Percentiles rank a stretch among this genome's conserved stretches.
Evolutionary conservation across 129 eudicot species (phyloP).

Genomic region (Ambrosia trifida): DNA sequence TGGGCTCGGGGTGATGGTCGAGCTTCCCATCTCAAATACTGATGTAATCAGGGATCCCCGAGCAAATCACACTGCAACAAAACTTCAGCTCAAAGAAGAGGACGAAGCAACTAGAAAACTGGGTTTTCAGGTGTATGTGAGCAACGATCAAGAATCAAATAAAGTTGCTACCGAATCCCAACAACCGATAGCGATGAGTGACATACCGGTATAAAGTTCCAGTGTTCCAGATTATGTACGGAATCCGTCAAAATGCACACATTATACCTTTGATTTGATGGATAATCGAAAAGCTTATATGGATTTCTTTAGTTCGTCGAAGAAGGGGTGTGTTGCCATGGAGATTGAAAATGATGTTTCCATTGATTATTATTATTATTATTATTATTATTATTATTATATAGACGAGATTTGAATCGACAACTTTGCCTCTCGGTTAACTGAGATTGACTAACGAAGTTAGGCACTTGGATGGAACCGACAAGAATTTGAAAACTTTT

Average conservation of each 20-base stretch:
- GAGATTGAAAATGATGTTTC: constrained; percentile 31
- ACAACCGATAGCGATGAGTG: constrained; percentile 33
- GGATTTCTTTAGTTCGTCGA: constrained; percentile 50
- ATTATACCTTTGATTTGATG: constrained; percentile 64
- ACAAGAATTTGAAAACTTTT: too few species aligned
- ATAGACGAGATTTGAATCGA: too few species aligned
- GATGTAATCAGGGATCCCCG: constrained; percentile 64
- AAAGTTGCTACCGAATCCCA: constrained; percentile 3
- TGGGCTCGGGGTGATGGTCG: too few species aligned
- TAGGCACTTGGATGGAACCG: too few species aligned
- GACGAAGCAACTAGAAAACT: constrained; percentile 35
- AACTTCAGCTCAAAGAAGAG: constrained; percentile 71
- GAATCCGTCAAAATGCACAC: constrained; percentile 76
- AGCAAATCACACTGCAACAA: constrained; percentile 75
- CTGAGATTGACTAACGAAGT: too few species aligned
- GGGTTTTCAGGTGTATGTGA: constrained; percentile 33
- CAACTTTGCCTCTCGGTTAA: too few species aligned
- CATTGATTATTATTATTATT: too few species aligned
- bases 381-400: too few species aligned
- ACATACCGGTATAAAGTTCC: constrained; percentile 15
- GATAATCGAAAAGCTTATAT: constrained; percentile 52
- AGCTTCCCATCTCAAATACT: constrained; percentile 49
- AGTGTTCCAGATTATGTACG: constrained; percentile 61
- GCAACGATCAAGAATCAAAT: constrained; percentile 1
- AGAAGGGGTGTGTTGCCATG: constrained; percentile 36